Evolutionary conservation across 768 basidiomycete species (phyloP), one percentile per base, ranked within the genome.

Genomic region (Terana coerulea): DNA sequence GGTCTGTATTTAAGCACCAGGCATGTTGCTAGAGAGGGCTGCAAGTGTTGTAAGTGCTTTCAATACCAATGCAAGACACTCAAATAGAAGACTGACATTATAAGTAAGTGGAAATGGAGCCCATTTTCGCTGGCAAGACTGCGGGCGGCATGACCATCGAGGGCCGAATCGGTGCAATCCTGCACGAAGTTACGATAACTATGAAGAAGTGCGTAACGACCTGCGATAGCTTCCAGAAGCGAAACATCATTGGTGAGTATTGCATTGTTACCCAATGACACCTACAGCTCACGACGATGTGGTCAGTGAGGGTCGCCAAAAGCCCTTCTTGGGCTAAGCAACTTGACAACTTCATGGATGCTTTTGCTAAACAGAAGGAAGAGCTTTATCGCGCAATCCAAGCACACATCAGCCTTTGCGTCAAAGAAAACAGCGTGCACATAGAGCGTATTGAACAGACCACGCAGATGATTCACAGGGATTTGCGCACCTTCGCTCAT

Each of bases 251-350:
- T 15, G 22, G 57, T 58, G 14, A 5, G 49, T 31, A 6, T 6
- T 6, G 6, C 21, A 49, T 3, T 31, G n/a, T 6, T 12, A n/a
- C 8, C 14, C 31, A 14, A 17, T 26, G 2, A 5, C 8, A n/a
- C 2, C 15, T 33, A 15, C 31, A 8, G 15, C 35, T 37, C 15
- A 34, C 21, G 34, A 3, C 41, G n/a, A 49, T 3, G 3, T 17
- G n/a, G n/a, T 8, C 29, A 60, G 59, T 37, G 2, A 48, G 42
- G 34, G 24, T 53, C 15, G 28, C 53, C 31, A 53, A 44, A 15
- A 52, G 55, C 28, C 7, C 39, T 40, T 24, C 17, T 4, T 57
- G 55, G 55, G 41, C 53, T 17, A 19, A 14, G 10, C 41, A 50
- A 30, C 52, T 57, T 22, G 34, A 42, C 10, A 41, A 57, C 7